These are phyloP conservation scores for Berkeleyomyces basicola DNA, from an alignment of 2,329 filamentous ascomycete genomes.

Conservation along the genomic window DNA sequence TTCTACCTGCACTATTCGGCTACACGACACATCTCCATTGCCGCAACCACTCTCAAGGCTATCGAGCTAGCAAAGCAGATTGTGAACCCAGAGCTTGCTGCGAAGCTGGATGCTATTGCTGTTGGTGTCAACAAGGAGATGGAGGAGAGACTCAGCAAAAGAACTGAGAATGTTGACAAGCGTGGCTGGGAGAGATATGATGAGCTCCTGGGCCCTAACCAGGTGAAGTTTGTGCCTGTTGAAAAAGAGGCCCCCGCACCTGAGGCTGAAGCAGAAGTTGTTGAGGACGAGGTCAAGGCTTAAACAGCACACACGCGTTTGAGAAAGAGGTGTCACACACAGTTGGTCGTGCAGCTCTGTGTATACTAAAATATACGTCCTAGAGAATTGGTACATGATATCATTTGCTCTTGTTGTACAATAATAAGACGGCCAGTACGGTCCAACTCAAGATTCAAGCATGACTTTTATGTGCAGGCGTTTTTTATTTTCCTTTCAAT, in stretches of 20 bases:
- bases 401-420: slow-evolving; percentile 14
- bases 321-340: not conserved
- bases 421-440: slow-evolving; percentile 5
- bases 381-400: not conserved
- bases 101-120: slow-evolving; percentile 25
- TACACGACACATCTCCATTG: slow-evolving; percentile 21
- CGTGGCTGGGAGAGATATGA: slow-evolving; percentile 13
- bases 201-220: slow-evolving; percentile 10
- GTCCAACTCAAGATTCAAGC: too few species aligned
- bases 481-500: not conserved
- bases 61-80: slow-evolving; percentile 29
- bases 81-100: slow-evolving; percentile 22
- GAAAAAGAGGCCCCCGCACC: not conserved
- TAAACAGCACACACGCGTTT: not conserved
- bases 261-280: not conserved
- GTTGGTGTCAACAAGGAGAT: slow-evolving; percentile 24
- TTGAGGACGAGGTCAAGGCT: not conserved
- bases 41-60: slow-evolving; percentile 27
- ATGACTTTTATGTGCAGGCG: not conserved
- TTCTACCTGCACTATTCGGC: slow-evolving; percentile 23
- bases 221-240: not conserved
- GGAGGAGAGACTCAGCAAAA: slow-evolving; percentile 18
- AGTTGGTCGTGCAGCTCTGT: not conserved
- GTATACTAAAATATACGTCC: not conserved
- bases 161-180: slow-evolving; percentile 10